These are phyloP conservation scores for Gossypioides kirkii DNA, from an alignment of 345 rosid genomes.

Conservation along the genomic window DNA sequence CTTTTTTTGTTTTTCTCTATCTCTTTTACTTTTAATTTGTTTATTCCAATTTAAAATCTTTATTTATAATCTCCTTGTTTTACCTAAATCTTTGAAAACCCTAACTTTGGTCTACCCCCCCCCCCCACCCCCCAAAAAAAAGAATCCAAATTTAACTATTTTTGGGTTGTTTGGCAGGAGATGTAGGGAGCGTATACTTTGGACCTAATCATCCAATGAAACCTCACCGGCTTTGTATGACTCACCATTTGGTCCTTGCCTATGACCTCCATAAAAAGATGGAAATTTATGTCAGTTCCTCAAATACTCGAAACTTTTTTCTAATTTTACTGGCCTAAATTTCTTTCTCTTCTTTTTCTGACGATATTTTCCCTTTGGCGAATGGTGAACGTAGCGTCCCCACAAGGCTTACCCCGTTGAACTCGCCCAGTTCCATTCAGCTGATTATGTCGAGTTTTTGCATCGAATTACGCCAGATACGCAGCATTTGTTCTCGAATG, in stretches of 20 bases:
- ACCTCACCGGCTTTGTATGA: constrained; percentile 96
- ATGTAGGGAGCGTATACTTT: constrained; percentile 89
- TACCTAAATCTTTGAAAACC: constrained; percentile 8
- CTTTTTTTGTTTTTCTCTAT: background rate
- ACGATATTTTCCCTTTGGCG: constrained; percentile 3
- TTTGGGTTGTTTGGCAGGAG: constrained; percentile 47
- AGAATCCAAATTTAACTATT: background rate
- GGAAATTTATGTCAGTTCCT: constrained; percentile 79
- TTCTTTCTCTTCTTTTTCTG: background rate
- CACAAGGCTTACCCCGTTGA: constrained; percentile 97
- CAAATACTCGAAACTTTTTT: constrained; percentile 5
- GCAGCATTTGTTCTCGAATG: constrained; percentile 51
- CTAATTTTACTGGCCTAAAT: background rate
- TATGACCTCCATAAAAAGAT: constrained; percentile 91
- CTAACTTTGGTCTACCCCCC: background rate
- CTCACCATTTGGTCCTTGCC: constrained; percentile 93
- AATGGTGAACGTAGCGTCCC: constrained; percentile 61
- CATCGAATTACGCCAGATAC: constrained; percentile 81
- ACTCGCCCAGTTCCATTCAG: constrained; percentile 95
- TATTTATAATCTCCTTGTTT: background rate
- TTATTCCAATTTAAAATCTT: background rate
- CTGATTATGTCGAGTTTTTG: constrained; percentile 87
- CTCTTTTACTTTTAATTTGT: background rate
- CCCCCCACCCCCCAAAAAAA: background rate
- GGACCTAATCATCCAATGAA: constrained; percentile 98